Evolutionary conservation across 257 asterid species (phyloP).

Genomic region (Petrea volubilis): DNA sequence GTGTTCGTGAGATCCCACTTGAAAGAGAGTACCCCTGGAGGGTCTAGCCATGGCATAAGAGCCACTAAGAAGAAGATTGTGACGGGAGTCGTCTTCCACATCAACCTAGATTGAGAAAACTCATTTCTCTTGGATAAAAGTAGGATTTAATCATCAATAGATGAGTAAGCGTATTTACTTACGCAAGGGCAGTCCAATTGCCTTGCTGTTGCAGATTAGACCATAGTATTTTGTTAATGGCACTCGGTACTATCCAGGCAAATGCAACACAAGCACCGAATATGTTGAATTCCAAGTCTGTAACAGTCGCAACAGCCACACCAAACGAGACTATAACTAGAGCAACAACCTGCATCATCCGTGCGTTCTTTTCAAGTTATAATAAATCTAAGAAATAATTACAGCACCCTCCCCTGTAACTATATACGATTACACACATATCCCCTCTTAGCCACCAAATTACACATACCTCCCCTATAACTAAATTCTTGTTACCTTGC

Average conservation of each 20-base stretch:
- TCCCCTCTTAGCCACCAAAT: too few relatives aligned
- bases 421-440: too few relatives aligned
- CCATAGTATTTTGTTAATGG: constrained; percentile 82
- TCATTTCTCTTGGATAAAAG: not conserved
- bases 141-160: not conserved
- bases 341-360: constrained; percentile 62
- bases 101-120: constrained; percentile 51
- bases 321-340: constrained; percentile 71
- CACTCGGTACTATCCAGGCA: constrained; percentile 82
- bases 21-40: constrained; percentile 73
- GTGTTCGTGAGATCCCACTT: constrained; percentile 52
- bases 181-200: constrained; percentile 96
- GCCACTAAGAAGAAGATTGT: constrained; percentile 71
- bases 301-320: constrained; percentile 85
- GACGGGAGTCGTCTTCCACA: constrained; percentile 90
- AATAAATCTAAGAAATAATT: too few relatives aligned
- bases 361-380: not conserved
- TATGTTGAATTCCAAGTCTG: constrained; percentile 76
- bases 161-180: constrained; percentile 20
- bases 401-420: too few relatives aligned
- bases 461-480: too few relatives aligned
- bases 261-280: constrained; percentile 81
- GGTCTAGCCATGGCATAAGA: constrained; percentile 87
- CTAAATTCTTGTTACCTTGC: constrained; percentile 44
- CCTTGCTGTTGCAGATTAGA: constrained; percentile 81